Evolutionary conservation across 306 rosid species (phyloP).

Genomic region (Quercus suber): DNA sequence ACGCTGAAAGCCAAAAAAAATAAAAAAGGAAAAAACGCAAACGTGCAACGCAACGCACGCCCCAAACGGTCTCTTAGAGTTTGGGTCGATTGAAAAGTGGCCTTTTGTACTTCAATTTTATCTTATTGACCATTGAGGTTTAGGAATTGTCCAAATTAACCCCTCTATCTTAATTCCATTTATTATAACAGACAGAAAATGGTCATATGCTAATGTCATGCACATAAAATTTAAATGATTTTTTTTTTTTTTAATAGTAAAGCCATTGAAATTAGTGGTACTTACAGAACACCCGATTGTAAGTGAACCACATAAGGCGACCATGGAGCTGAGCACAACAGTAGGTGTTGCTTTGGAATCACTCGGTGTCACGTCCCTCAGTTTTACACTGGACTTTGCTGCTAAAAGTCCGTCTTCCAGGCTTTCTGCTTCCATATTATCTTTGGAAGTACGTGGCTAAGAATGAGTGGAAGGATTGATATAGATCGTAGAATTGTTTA

Average conservation of each 20-base stretch:
- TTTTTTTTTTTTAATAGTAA: too few species aligned
- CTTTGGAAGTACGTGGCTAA: not conserved
- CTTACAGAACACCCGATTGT: slow-evolving; percentile 74
- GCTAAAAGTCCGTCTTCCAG: slow-evolving; percentile 10
- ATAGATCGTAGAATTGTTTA: too few species aligned
- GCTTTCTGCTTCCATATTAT: not conserved
- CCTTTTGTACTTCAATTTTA: too few species aligned
- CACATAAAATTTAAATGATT: too few species aligned
- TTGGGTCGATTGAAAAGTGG: too few species aligned
- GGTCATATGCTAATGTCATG: not conserved
- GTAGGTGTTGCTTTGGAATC: slow-evolving; percentile 27
- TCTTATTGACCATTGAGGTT: rapidly evolving
- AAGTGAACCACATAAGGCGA: slow-evolving; percentile 67
- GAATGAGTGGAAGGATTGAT: not conserved
- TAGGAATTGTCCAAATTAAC: too few species aligned
- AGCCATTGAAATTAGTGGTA: not conserved
- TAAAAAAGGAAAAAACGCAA: too few species aligned
- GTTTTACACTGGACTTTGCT: slow-evolving; percentile 23
- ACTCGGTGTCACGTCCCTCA: not conserved
- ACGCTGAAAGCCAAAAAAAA: too few species aligned
- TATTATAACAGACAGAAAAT: too few species aligned
- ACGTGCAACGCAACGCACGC: too few species aligned
- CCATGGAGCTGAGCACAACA: slow-evolving; percentile 54
- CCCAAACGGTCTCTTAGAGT: too few species aligned
- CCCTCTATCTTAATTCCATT: too few species aligned